Evolutionary conservation across 2,329 filamentous ascomycete genomes (phyloP), one percentile per base, ranked within the genome.

Genomic region (Aspergillus alliaceus): DNA sequence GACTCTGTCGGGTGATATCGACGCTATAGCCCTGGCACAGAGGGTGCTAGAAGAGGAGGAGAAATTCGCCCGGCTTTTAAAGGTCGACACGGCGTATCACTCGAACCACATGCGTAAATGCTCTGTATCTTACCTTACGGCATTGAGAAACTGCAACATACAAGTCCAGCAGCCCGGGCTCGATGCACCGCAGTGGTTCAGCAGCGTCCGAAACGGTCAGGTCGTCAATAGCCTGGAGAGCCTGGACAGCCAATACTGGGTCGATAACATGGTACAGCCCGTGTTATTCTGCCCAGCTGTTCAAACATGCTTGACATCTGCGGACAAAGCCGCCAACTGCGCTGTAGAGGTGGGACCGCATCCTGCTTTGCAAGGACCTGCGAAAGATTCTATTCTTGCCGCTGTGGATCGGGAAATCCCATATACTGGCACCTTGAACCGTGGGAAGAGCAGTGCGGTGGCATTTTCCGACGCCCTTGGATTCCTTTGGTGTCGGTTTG

Each of bases 321-420:
- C n/a, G n/a, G n/a, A n/a, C n/a, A n/a, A n/a, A n/a, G n/a, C n/a
- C n/a, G n/a, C n/a, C n/a, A n/a, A 66, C 27, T 58, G 68, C 44
- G 61, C 54, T 1, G 37, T 76, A 8, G 73, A 76, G 29, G 54
- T 76, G 56, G 74, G 74, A 0, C 71, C 74, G 11, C 73, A 76
- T 50, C 60, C 69, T 6, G 69, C 73, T 1, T 56, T 76, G 8
- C 62, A 69, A 25, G 67, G 70, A 1, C 71, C 63, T 3, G n/a
- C n/a, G n/a, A n/a, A n/a, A n/a, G n/a, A n/a, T n/a, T n/a, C n/a
- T n/a, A n/a, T 65, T 68, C 6, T 14, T 12, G 6, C 34, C 18
- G 7, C 11, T 7, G 3, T 5, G 12, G 7, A 18, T 6, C 1
- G 24, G 2, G 9, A 22, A 1, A 14, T 53, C 4, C 51, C 51